A percentile compares a stretch with the other conserved stretches of the same genome.
Evolutionary conservation across 177 flowering plant genomes (phyloP).

Genomic region (Vitis hybrid): DNA sequence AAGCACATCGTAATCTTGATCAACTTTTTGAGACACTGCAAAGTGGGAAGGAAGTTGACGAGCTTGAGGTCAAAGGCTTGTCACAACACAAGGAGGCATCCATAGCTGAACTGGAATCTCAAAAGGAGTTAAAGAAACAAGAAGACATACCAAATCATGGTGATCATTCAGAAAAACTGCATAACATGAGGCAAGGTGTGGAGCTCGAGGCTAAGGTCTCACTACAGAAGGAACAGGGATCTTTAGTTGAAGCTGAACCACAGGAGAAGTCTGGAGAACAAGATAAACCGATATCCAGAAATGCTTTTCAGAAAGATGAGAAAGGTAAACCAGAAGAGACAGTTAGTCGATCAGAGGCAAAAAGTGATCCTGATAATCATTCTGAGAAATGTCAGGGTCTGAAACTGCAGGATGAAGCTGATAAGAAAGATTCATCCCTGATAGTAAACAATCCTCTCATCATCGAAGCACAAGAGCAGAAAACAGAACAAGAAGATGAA

Average conservation of each 20-base stretch:
- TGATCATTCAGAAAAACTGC: neutral
- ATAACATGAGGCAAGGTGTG: slow-evolving; percentile 4
- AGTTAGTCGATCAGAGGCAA: slow-evolving; percentile 4
- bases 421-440: slow-evolving; percentile 18
- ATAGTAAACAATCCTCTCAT: neutral
- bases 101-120: slow-evolving; percentile 5
- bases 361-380: neutral
- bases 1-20: slow-evolving; percentile 39
- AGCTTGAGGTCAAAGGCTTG: slow-evolving; percentile 19
- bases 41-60: slow-evolving; percentile 36
- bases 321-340: neutral
- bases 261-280: slow-evolving; percentile 3
- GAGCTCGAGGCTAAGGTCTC: slow-evolving; percentile 4
- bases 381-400: neutral
- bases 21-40: slow-evolving; percentile 34
- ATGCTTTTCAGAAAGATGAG: neutral
- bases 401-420: slow-evolving; percentile 3
- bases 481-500: slow-evolving; percentile 24
- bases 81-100: slow-evolving; percentile 11
- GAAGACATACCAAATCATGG: neutral
- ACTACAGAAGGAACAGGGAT: neutral
- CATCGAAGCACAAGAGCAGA: slow-evolving; percentile 17
- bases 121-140: slow-evolving; percentile 5
- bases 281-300: neutral
- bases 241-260: neutral